Evolutionary conservation across 2,329 filamentous ascomycete species (phyloP).

Genomic region (Colletotrichum echinochloae): DNA sequence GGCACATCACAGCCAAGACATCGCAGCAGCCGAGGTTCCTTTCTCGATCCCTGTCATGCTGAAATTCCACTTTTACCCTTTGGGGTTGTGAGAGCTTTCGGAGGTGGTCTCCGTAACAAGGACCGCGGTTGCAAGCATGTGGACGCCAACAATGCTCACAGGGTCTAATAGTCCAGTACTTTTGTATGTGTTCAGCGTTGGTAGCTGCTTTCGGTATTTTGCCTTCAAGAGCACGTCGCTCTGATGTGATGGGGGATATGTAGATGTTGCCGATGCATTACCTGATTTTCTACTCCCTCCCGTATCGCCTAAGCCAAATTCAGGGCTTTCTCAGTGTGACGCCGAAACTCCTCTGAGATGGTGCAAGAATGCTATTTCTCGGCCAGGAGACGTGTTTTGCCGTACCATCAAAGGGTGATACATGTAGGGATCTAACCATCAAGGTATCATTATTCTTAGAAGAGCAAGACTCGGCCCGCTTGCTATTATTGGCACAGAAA

Average conservation of each 20-base stretch:
- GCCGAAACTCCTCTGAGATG: neutral
- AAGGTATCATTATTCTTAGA: neutral
- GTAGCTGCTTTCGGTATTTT: neutral
- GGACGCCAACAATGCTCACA: too few species aligned
- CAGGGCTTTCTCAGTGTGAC: constrained; percentile 15
- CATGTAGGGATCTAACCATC: too few species aligned
- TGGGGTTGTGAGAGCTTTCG: too few species aligned
- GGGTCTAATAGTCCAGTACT: too few species aligned
- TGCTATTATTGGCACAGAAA: too few species aligned
- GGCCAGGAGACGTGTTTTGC: neutral
- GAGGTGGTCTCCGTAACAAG: too few species aligned
- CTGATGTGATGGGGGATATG: neutral
- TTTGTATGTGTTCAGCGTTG: neutral
- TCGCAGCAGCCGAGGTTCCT: too few species aligned
- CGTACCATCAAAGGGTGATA: too few species aligned
- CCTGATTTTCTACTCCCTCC: neutral
- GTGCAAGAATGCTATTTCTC: neutral
- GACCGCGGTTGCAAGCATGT: too few species aligned
- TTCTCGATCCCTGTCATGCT: neutral
- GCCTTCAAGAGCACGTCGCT: neutral
- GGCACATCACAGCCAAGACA: too few species aligned
- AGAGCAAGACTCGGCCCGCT: neutral
- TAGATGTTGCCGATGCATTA: neutral
- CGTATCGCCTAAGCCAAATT: constrained; percentile 9
- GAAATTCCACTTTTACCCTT: neutral